Conservation (phyloP, 495 filamentous ascomycete species). For the Neurospora cerealis region DNA sequence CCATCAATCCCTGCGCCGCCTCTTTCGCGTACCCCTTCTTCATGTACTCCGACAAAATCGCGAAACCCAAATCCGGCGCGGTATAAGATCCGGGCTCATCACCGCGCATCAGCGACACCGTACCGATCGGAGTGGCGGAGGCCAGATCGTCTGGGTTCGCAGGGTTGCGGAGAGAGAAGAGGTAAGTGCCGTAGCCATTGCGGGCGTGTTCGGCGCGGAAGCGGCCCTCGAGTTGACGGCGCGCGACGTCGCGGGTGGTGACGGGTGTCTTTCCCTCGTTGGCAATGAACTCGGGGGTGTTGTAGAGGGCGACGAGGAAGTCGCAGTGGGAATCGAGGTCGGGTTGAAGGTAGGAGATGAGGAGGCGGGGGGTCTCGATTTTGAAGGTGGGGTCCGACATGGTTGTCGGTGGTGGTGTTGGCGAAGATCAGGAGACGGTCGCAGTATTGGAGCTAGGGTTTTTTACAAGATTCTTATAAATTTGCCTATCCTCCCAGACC, state of each 20-base stretch:
- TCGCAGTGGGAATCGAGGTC: constrained; percentile 19
- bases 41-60: constrained; percentile 21
- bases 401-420: background rate
- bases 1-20: constrained; percentile 21
- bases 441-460: too few relatives aligned
- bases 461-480: too few relatives aligned
- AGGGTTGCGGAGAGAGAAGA: constrained; percentile 13
- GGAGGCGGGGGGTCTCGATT: constrained; percentile 25
- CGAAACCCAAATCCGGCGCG: constrained; percentile 28
- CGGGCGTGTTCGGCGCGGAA: constrained; percentile 18
- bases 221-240: constrained; percentile 9
- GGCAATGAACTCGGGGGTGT: constrained; percentile 22
- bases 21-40: constrained; percentile 33
- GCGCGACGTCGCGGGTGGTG: constrained; percentile 16
- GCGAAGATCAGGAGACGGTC: too few relatives aligned
- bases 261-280: constrained; percentile 15
- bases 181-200: constrained; percentile 22
- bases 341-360: constrained; percentile 23
- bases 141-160: background rate
- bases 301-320: constrained; percentile 29
- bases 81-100: constrained; percentile 14
- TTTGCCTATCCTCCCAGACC: too few relatives aligned
- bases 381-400: constrained; percentile 15
- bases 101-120: constrained; percentile 22
- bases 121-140: constrained; percentile 14